These are phyloP conservation scores for Oenanthe sinensis DNA, from an alignment of 129 eudicot species.

Conservation along the genomic window DNA sequence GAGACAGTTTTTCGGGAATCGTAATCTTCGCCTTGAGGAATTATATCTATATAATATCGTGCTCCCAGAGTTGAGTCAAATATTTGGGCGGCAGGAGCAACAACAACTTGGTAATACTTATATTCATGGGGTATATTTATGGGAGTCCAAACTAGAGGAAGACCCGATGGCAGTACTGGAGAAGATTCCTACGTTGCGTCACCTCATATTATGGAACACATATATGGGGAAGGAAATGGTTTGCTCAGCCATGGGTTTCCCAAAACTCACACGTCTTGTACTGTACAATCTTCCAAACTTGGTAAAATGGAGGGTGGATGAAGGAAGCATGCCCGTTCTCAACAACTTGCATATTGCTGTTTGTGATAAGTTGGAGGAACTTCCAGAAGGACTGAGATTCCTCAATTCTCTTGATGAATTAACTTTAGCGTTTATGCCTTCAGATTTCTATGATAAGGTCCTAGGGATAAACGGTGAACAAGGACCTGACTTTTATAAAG, in stretches of 20 bases:
- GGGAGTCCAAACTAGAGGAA: neutral
- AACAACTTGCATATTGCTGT: too few relatives aligned
- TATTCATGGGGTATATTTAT: neutral
- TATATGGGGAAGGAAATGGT: neutral
- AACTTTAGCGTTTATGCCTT: too few relatives aligned
- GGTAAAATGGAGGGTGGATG: neutral
- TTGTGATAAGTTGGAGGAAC: too few relatives aligned
- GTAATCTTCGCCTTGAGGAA: too few relatives aligned
- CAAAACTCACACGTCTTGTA: neutral
- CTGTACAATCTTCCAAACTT: accelerated
- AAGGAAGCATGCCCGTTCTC: too few relatives aligned
- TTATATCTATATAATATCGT: neutral
- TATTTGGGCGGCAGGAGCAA: too few relatives aligned
- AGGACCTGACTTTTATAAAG: neutral
- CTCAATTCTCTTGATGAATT: too few relatives aligned
- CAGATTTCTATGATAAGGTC: too few relatives aligned
- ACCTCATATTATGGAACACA: accelerated
- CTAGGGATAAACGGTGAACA: neutral
- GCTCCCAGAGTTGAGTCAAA: neutral
- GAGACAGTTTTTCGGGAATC: too few relatives aligned
- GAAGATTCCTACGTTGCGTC: neutral
- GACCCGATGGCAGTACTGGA: neutral
- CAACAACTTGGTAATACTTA: neutral
- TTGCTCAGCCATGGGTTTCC: neutral
- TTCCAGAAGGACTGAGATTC: too few relatives aligned